Base-by-base conservation (phyloP, 148 eudicot genomes). In the Rhododendron vialii region DNA sequence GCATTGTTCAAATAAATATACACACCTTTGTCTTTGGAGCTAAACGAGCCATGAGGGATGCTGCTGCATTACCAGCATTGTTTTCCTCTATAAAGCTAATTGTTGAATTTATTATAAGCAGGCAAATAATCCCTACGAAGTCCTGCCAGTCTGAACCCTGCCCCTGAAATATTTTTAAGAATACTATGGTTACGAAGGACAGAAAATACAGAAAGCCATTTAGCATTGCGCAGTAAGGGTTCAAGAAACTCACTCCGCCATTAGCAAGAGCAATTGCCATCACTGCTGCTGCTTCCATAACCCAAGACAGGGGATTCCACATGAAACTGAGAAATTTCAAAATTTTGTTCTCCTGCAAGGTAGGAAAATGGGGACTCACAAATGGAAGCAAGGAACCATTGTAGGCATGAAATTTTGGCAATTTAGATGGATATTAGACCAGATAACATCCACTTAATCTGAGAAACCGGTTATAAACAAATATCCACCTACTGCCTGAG, bases 241-340 rank as follows among this genome's bases (percentile, higher is more conserved):
- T 50, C 57, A 38, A 85, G 74, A 41, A 78, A 91, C 93, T 89
- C 88, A 94, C 96, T 84, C 96, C 96, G 51, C 96, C 96, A 86
- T 94, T 94, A 80, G 96, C 96, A 51, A 94, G 94, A 80, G 85
- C 91, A 82, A 94, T 90, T 26, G 96, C 96, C 96, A 94, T 94
- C 83, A 92, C 83, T 57, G 96, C 96, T 20, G 96, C 96, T 81
- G 95, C 95, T 91, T 94, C 96, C 96, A 94, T 94, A 78, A 94
- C 95, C 96, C 95, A 94, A 30, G 96, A 94, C 86, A 94, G 85
- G 74, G 95, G 95, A 89, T 94, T 94, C 96, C 96, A 94, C 96
- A 94, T 94, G 88, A 94, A 94, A 90, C 96, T 82, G 51, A 94
- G 95, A 91, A 94, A 94, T 87, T 93, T 94, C 87, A 94, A 85